Evolutionary conservation across 805 yeast species (phyloP), one percentile per base, ranked within the genome.

Genomic region (Myxozyma melibiosi): DNA sequence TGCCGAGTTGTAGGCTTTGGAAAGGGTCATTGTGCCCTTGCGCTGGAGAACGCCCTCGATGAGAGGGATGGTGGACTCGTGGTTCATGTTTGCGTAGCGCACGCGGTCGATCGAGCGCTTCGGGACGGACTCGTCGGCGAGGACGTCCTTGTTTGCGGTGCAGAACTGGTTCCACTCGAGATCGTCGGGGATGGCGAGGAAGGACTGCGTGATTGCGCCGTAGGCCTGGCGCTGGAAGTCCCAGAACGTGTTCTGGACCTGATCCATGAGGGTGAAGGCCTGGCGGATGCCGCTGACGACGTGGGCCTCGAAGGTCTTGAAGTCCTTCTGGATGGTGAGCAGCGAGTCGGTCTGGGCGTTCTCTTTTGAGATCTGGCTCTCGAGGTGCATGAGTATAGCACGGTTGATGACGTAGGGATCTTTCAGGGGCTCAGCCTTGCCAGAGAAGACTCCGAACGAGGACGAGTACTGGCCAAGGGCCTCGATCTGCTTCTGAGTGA

Each of bases 351-450:
- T 68, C 58, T 77, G 78, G 24, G 65, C 62, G 65, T 80, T 79
- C 65, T 81, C 84, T 62, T 74, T 74, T 39, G 67, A 67, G 28
- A 80, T 63, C 67, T 80, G 84, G 28, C 64, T 68, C 11, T 71
- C 72, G 3, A 80, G 76, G 44, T 73, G 68, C 42, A 68, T 65
- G 27, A 73, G 54, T 2, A 76, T 69, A 2, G 58, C 42, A 51
- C 82, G 75, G 63, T 75, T 75, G 42, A 74, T 59, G 27, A 79
- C 63, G 61, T 75, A 80, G 4, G 84, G 84, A 62, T 80, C 84
- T 37, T 68, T 69, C 44, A 69, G 67, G 51, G 72, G 70, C 31
- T 77, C 80, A 6, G 72, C 57, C 51, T 70, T 71, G 34, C 69
- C 66, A 20, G 67, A 53, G 33, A 67, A 65, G 27, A 53, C 55